Evolutionary conservation across 2,329 filamentous ascomycete species (phyloP), one percentile per base, ranked within the genome.

Genomic region (Sporothrix brasiliensis): DNA sequence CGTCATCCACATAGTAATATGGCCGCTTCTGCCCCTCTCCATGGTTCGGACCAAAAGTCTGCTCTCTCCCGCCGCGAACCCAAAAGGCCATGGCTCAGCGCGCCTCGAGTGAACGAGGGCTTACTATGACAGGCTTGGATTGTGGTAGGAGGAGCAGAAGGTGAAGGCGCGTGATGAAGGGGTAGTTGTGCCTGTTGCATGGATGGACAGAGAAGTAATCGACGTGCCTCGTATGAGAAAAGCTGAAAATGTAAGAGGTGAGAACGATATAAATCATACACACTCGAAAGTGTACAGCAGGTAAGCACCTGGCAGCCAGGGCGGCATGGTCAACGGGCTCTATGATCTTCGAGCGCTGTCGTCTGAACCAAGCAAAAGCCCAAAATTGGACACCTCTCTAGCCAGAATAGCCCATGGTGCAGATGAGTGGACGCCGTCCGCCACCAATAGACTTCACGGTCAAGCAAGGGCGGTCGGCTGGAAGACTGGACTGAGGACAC

Each of bases 31-130:
- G 53, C 19, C 39, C 34, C 44, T 49, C 41, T 24, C 27, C 54
- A 34, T 41, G 16, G 49, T 34, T 24, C 4, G 56, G 41, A 21
- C 30, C 19, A 30, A 60, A 41, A 16, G 67, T 58, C 44, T 69
- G 60, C 52, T 67, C 61, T 70, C 63, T 68, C 39, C 54, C 68
- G 63, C 56, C 71, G 70, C 68, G 65, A 60, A 66, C 66, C 71
- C 71, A 68, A 66, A 58, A 58, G 16, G 68, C 68, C 71, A 72
- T 72, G 21, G 54, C 11, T 60, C 54, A 52, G 54, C 52, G 27
- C 41, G 61, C 39, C 50, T 21, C 41, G 52, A 41, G 34, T 5
- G 3, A 66, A 27, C 44, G 34, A 49, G 60, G 63, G 63, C 63
- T 41, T 16, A 50, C 50, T 39, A 58, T 69, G 54, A 54, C 67